Evolutionary conservation across 371 early-diverging fungal genomes (phyloP), one percentile per base, ranked within the genome.

Genomic region (Cokeromyces recurvatus): DNA sequence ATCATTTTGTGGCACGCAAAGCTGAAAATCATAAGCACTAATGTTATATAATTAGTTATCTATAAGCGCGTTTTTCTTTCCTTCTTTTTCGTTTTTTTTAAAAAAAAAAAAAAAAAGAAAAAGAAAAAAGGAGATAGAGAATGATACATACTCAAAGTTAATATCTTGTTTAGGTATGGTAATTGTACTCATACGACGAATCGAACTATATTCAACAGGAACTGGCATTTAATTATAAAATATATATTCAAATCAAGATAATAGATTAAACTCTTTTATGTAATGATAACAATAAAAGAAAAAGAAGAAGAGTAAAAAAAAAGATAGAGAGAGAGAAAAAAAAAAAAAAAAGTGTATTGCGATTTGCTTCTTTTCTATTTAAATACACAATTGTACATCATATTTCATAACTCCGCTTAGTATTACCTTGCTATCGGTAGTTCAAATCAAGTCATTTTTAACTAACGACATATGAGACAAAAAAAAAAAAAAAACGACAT

Each of bases 141-240:
- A 32, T 6, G 29, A 39, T 16, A 40, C 56, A 42, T 52, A 56
- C 46, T 49, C 49, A 53, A 58, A 49, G 21, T 40, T 41, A n/a
- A 63, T 66, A 38, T 65, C 63, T 52, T 68, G 67, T 32, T 66
- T 67, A 14, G 68, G 68, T n/a, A 67, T 55, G 34, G 57, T 69
- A 32, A 68, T 54, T 15, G 61, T 65, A 51, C 70, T 69, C 62
- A 63, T 62, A 51, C 70, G 70, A 14, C 70, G 59, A 32, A 57
- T 41, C 35, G 54, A 57, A 36, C 35, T 55, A 22, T 59, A 56
- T 53, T 69, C 70, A 55, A 69, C 57, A 40, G 70, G 70, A 20
- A 58, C 57, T 48, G 70, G 70, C 70, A 69, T 69, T 4, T 46
- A 53, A 14, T 31, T 19, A 15, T 19, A 39, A n/a, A 29, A n/a